Conservation (phyloP, 148 eudicot species). For the Chenopodium formosanum region DNA sequence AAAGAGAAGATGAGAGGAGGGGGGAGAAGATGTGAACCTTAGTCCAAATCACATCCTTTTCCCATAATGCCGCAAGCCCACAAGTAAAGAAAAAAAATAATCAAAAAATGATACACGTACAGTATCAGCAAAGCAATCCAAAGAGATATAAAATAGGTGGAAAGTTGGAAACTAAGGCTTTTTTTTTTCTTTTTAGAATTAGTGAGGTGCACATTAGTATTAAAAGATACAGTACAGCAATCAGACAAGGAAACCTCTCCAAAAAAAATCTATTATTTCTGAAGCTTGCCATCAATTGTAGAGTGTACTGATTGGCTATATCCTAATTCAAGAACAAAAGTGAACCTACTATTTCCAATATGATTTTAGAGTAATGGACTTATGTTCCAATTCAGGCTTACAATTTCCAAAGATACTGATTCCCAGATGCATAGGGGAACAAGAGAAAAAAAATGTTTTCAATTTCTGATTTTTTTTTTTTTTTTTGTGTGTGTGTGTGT, state of each 20-base stretch:
- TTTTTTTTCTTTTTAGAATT: background rate
- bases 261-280: background rate
- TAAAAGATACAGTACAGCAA: background rate
- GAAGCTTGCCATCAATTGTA: background rate
- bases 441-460: no score
- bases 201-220: background rate
- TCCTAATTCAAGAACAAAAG: background rate
- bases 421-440: background rate
- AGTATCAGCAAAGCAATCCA: background rate
- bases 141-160: background rate
- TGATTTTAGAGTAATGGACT: background rate
- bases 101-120: background rate
- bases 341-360: background rate
- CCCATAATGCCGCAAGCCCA: background rate
- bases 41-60: background rate
- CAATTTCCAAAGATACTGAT: background rate
- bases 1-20: background rate
- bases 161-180: background rate
- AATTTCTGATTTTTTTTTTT: no score
- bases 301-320: background rate
- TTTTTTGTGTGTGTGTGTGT: no score
- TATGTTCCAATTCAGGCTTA: background rate
- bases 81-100: background rate
- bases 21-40: background rate
- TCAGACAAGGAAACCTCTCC: background rate